Conservation (phyloP, 1,284 basidiomycete species). For the Cerrena zonata region DNA sequence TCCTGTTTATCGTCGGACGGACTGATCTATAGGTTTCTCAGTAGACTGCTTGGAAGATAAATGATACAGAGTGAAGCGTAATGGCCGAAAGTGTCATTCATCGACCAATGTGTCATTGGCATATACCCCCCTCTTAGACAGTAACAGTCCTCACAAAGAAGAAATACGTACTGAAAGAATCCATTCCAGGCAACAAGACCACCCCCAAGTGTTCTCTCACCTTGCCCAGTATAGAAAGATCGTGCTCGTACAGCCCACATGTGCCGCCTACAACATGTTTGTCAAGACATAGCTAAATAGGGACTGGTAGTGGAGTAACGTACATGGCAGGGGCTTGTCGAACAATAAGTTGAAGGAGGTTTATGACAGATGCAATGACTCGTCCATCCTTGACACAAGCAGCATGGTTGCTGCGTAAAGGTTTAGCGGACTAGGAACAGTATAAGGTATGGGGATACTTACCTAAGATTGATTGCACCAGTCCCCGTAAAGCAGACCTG, state of each 20-base stretch:
- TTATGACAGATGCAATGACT: not conserved
- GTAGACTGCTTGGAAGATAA: not conserved
- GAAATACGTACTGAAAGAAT: constrained; percentile 16
- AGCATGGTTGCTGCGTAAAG: not conserved
- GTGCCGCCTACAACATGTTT: not conserved
- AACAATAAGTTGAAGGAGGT: not conserved
- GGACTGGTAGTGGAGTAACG: not conserved
- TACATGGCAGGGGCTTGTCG: not conserved
- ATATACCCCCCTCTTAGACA: too few species aligned
- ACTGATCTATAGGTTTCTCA: constrained; percentile 13
- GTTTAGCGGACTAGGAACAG: not conserved
- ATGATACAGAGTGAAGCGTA: too few species aligned
- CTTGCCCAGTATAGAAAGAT: not conserved
- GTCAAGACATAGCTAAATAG: not conserved
- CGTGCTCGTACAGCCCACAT: not conserved
- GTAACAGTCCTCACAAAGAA: too few species aligned
- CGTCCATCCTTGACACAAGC: not conserved
- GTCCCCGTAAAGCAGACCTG: not conserved
- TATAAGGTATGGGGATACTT: not conserved
- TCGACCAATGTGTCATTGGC: too few species aligned
- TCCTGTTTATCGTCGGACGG: constrained; percentile 16
- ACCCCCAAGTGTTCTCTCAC: not conserved
- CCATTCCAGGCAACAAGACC: constrained; percentile 11
- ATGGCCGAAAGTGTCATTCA: too few species aligned
- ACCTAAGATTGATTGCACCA: not conserved